These are phyloP conservation scores for Leccinum obscurum DNA, from an alignment of 768 basidiomycete genomes.

Conservation along the genomic window DNA sequence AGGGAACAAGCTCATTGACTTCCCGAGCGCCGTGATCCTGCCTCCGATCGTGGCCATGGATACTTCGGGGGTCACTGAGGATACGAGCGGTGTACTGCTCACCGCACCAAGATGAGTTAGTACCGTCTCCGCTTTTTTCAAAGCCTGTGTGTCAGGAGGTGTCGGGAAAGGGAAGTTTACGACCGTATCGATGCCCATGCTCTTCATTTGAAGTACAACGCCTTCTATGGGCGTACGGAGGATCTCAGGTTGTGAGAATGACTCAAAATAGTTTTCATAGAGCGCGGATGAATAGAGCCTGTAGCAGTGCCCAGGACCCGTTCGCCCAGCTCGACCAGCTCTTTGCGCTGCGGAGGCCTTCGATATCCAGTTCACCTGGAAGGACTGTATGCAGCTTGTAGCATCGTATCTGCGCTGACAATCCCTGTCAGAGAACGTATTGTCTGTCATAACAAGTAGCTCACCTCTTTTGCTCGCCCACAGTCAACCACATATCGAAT, in stretches of 20 bases:
- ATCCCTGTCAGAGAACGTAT: neutral
- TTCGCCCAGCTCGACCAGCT: slow-evolving; percentile 95
- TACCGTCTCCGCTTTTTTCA: slow-evolving; percentile 80
- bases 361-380: slow-evolving; percentile 90
- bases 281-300: slow-evolving; percentile 94
- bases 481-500: slow-evolving; percentile 98
- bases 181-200: slow-evolving; percentile 96
- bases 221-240: slow-evolving; percentile 96
- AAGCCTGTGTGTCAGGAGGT: slow-evolving; percentile 75
- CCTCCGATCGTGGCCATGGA: slow-evolving; percentile 42
- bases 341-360: slow-evolving; percentile 95
- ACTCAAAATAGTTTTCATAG: slow-evolving; percentile 88
- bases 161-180: slow-evolving; percentile 99
- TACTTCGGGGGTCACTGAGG: slow-evolving; percentile 15
- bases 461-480: slow-evolving; percentile 91
- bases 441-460: slow-evolving; percentile 3
- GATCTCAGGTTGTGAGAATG: slow-evolving; percentile 89
- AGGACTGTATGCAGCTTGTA: slow-evolving; percentile 82
- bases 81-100: slow-evolving; percentile 33
- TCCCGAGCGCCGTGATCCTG: slow-evolving; percentile 87
- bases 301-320: slow-evolving; percentile 98
- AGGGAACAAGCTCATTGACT: slow-evolving; percentile 90
- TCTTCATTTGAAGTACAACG: slow-evolving; percentile 97
- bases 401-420: slow-evolving; percentile 79
- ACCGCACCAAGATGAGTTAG: slow-evolving; percentile 85